Conservation (phyloP, 2,329 filamentous ascomycete species). For the Amesomyces nigricolor region DNA sequence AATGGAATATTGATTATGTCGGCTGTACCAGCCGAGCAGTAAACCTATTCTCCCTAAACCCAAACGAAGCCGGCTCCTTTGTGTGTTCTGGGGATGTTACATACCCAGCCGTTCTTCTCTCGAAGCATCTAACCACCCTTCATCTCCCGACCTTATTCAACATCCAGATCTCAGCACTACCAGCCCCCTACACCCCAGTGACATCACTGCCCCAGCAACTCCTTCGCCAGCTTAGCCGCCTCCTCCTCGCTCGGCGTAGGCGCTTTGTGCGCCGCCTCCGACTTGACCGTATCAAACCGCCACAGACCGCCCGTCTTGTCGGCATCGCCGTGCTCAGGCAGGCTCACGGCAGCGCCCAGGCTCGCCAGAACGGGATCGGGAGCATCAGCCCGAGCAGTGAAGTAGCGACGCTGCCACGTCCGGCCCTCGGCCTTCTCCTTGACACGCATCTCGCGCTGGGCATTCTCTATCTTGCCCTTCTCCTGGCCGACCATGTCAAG, state of each 20-base stretch:
- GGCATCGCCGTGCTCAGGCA: conserved; percentile 47
- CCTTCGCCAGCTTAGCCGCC: conserved; percentile 29
- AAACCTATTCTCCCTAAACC: no score
- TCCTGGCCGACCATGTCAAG: conserved; percentile 73
- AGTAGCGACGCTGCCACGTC: conserved; percentile 81
- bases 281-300: conserved; percentile 47
- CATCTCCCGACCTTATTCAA: background rate
- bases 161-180: background rate
- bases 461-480: conserved; percentile 86
- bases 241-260: conserved; percentile 33
- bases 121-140: no score
- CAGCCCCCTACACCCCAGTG: background rate
- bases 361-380: conserved; percentile 41
- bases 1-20: no score
- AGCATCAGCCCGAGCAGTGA: conserved; percentile 48
- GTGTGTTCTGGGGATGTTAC: no score
- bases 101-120: no score
- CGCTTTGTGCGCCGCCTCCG: conserved; percentile 37
- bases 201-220: conserved; percentile 32
- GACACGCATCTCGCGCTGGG: conserved; percentile 68
- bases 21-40: no score
- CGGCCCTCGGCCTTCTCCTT: conserved; percentile 69
- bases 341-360: conserved; percentile 43
- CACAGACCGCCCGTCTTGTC: conserved; percentile 58
- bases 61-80: no score